These are phyloP conservation scores for Yamadazyma atlantica DNA, from an alignment of 1,139 yeast genomes.

Conservation along the genomic window DNA sequence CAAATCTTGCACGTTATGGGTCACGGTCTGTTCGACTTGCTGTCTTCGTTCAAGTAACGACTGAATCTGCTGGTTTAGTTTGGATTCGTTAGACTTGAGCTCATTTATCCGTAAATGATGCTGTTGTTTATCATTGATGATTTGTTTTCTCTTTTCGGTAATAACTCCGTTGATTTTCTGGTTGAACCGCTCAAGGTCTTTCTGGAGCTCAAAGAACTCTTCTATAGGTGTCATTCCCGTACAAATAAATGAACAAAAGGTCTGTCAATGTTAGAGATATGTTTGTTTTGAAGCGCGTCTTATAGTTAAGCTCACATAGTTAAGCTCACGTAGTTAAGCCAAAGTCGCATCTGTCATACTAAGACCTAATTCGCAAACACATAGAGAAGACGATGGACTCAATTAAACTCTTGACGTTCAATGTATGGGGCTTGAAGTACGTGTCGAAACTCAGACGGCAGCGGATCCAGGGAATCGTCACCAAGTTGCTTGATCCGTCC, in stretches of 20 bases:
- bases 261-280: too few relatives aligned
- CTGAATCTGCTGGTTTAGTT: slow-evolving; percentile 24
- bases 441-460: slow-evolving; percentile 68
- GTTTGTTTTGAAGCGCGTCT: too few relatives aligned
- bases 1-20: slow-evolving; percentile 17
- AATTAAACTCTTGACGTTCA: slow-evolving; percentile 60
- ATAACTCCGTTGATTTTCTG: slow-evolving; percentile 24
- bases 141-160: slow-evolving; percentile 24
- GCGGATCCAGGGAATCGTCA: slow-evolving; percentile 74
- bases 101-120: slow-evolving; percentile 29
- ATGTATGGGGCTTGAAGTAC: slow-evolving; percentile 87
- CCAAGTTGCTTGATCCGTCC: slow-evolving; percentile 50
- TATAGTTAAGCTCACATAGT: too few relatives aligned
- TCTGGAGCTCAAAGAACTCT: slow-evolving; percentile 27
- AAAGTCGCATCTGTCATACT: too few relatives aligned
- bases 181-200: slow-evolving; percentile 32
- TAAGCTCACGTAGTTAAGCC: too few relatives aligned
- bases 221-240: slow-evolving; percentile 17
- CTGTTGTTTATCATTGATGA: slow-evolving; percentile 29
- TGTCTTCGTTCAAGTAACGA: slow-evolving; percentile 19
- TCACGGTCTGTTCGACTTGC: slow-evolving; percentile 22
- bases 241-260: background rate
- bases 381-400: too few relatives aligned
- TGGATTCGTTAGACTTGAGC: slow-evolving; percentile 26
- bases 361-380: too few relatives aligned